Base-by-base conservation (phyloP, 192 early-diverging fungal species). In the Coemansia sp. region DNA sequence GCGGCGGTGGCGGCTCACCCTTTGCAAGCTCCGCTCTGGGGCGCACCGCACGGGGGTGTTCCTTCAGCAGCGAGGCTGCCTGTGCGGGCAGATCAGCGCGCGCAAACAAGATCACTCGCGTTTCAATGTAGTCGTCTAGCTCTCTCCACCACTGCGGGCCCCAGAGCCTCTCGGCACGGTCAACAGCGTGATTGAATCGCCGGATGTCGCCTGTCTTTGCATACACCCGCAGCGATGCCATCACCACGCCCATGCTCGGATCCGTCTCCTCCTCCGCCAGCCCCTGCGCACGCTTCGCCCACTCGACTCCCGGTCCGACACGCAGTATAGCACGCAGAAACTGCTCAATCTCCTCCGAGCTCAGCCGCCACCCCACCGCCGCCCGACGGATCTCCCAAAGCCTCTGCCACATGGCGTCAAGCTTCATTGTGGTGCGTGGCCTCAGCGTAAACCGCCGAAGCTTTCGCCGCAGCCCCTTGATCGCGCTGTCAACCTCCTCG, bases 131-230 rank as follows among this genome's bases (percentile, higher is more conserved):
- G 19, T 59, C 67, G 2, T 13, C 25, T 41, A 53, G 43, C 18
- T 9, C 34, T 1, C 11, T 26, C 10, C 32, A 9, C 67, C 55
- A 50, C 4, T 11, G 39, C 3, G 19, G 17, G 25, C 54, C 59
- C 19, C 30, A 39, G 23, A 7, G 7, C 11, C 22, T 17, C 18
- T 29, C 20, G 5, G 39, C 32, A 5, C 11, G 26, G 3, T 17
- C 4, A 29, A 30, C 49, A 9, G 30, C 19, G 3, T 18, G 11
- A 5, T 55, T 46, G 18, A 71, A 37, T 18, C 38, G 27, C 24
- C 26, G 50, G 13, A 62, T n/a, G 28, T 71, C 60, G 19, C 67
- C 60, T 24, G 50, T 51, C 55, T 59, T 71, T 49, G 67, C 54
- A 24, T 44, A 38, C 1, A 71, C 48, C 11, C 67, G 45, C 19